Base-by-base conservation (phyloP, 495 filamentous ascomycete genomes). In the Podospora sp. region DNA sequence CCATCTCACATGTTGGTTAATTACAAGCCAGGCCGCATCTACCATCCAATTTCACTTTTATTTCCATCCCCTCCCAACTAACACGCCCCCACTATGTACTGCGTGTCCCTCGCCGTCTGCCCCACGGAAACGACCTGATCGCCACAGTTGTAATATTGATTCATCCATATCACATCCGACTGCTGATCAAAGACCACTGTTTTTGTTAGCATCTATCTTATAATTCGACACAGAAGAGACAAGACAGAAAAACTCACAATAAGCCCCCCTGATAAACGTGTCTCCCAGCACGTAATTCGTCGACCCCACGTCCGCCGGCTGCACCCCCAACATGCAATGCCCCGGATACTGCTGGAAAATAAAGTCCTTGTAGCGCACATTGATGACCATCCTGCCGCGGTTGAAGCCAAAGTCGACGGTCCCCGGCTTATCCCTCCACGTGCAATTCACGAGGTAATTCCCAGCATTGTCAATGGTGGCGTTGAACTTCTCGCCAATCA, bases 401-500 rank as follows among this genome's bases (percentile, higher is more conserved):
- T 81, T 81, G 69, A 82, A 82, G 16, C 79, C 79, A 63, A 82
- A 82, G 63, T 80, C 77, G 50, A 82, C 75, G 1, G 77, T 79
- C 2, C 79, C 80, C 14, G 73, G 69, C 12, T 69, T 29, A 53
- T 78, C 66, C 6, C 78, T 72, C 36, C 62, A 74, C 27, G 70
- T 63, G 29, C 80, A 82, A 52, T 79, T 75, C 35, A 82, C 80
- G 25, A 74, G 69, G 62, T 78, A 81, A 46, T 80, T 77, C 18
- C 78, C 75, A 4, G 66, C 62, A 11, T 63, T 60, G 55, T 82
- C 80, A 52, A 71, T 53, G 40, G 68, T 74, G 16, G 79, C 80
- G 40, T 73, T 50, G 55, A 82, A 70, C 53, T 73, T 68, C 53
- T 74, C 65, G 2, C 77, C 79, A 16, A 82, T 77, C 6, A 65